Base-by-base conservation (phyloP, 1,284 basidiomycete genomes). In the Wallemia mellicola region DNA sequence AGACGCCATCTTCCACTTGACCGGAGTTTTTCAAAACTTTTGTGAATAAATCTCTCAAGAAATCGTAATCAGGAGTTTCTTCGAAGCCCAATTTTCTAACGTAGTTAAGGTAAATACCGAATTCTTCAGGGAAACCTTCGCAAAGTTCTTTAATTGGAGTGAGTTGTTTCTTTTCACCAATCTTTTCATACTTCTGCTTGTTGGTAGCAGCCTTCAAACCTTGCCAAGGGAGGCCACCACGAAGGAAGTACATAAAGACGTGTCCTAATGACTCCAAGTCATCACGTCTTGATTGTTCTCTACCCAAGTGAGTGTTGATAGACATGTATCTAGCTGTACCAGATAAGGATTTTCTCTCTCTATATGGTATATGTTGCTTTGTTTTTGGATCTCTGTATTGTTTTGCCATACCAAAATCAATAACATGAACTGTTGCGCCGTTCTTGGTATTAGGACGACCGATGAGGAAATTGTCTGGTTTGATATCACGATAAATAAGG, bases 141-240 rank as follows among this genome's bases (percentile, higher is more conserved):
- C 83, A 86, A 19, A 95, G 75, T 69, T 94, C 88, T 70, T 87
- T 88, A 70, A 94, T 92, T 14, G 85, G 82, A 22, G 89, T 94
- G 58, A 82, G 85, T 75, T 94, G 88, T 75, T 95, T 95, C 80
- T 95, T 95, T 75, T 95, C 89, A 62, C 88, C 88, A 69, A 95
- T 95, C 75, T 92, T 94, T 74, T 95, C 89, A 73, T 94, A 95
- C 75, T 94, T 94, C 73, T 92, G 87, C 75, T 94, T 94, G 75
- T 94, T 92, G 62, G 87, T 94, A 24, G 87, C 87, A 38, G 87
- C 89, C 72, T 92, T 94, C 64, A 95, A 79, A 59, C 89, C 89
- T 69, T 95, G 89, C 89, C 88, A 95, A 27, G 89, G 89, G 58
- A 94, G 71, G 62, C 86, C 83, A 32, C 89, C 89, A 60, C 89